Conservation (phyloP, 176 grass and related monocot genomes). For the Oryza coarctata region DNA sequence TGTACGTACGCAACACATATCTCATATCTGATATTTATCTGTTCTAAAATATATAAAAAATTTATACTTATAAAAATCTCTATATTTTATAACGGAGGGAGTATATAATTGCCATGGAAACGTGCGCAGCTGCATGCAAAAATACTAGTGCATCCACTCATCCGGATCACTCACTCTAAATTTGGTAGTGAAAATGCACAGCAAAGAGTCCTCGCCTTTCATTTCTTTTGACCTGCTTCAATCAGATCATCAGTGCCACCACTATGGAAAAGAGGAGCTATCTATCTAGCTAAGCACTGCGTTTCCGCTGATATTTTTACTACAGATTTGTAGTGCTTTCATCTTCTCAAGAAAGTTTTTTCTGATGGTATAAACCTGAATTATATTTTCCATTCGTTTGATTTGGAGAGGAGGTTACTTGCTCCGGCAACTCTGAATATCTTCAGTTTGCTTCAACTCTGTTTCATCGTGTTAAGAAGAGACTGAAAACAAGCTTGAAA, state of each 20-base stretch:
- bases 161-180: neutral
- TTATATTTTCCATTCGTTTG: neutral
- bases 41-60: too few relatives aligned
- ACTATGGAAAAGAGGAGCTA: neutral
- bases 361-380: neutral
- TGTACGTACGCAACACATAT: too few relatives aligned
- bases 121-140: neutral
- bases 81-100: too few relatives aligned
- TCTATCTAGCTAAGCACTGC: neutral
- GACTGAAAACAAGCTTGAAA: neutral
- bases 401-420: too few relatives aligned
- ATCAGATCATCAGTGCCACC: neutral
- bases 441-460: neutral
- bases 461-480: neutral
- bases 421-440: neutral
- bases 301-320: neutral
- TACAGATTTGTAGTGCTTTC: neutral
- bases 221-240: neutral
- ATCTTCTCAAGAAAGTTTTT: neutral
- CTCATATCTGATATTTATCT: too few relatives aligned
- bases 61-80: too few relatives aligned
- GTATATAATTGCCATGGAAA: neutral
- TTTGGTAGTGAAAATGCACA: neutral
- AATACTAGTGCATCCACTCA: neutral
- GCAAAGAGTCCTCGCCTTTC: neutral